Conservation (phyloP, 2,329 filamentous ascomycete species). For the Mycocentrospora acerina region DNA sequence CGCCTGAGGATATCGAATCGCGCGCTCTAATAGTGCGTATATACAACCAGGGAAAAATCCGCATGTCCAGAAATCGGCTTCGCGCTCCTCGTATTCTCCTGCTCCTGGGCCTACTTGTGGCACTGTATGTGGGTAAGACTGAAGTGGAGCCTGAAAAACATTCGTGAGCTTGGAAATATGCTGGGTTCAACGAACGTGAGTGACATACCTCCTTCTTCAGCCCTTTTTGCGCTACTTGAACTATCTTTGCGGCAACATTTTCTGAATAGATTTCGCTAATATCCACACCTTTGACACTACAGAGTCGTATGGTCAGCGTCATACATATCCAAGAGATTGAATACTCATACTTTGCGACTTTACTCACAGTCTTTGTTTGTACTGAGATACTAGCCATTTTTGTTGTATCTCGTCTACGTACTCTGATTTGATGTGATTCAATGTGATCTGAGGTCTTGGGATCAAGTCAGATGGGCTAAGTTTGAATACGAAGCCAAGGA, state of each 20-base stretch:
- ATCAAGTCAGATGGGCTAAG: no score
- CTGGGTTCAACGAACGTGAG: background rate
- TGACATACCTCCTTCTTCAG: conserved; percentile 21
- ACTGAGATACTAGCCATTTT: conserved; percentile 8
- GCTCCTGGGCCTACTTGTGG: conserved; percentile 26
- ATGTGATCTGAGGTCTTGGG: no score
- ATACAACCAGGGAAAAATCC: conserved; percentile 40
- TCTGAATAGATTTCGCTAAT: conserved; percentile 31
- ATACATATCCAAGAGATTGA: background rate
- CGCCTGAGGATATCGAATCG: conserved; percentile 30
- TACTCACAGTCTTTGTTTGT: conserved; percentile 1
- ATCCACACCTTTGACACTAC: conserved; percentile 28
- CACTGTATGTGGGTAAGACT: conserved; percentile 36
- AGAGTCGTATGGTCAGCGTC: background rate
- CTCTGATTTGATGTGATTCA: no score
- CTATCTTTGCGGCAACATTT: conserved; percentile 32
- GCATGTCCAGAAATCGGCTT: conserved; percentile 41
- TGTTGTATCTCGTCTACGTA: no score
- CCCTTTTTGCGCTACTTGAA: conserved; percentile 36
- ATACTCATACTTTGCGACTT: conserved; percentile 10
- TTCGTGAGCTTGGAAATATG: background rate
- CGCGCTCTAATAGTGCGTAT: conserved; percentile 36
- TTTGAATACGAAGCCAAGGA: no score
- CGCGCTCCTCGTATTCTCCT: conserved; percentile 36
- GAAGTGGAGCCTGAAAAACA: conserved; percentile 23